Conservation (phyloP, 352 stramenopile genomes). For the Blastocystis sp. region DNA sequence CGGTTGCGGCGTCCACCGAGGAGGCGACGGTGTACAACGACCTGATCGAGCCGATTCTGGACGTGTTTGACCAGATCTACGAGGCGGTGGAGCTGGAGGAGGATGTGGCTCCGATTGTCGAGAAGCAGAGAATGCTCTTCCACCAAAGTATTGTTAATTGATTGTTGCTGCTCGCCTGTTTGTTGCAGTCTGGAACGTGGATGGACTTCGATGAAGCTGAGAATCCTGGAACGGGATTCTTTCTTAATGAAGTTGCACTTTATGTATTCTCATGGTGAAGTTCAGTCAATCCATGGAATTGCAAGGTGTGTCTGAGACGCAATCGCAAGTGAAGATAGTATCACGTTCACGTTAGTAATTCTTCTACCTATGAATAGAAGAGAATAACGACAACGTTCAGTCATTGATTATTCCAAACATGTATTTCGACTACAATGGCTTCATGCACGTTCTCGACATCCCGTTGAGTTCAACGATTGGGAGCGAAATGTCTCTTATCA, state of each 20-base stretch:
- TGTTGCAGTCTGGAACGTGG: neutral
- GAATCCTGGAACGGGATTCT: too few relatives aligned
- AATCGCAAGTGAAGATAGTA: too few relatives aligned
- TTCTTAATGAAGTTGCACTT: too few relatives aligned
- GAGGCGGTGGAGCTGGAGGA: slow-evolving; percentile 30
- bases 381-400: too few relatives aligned
- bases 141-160: slow-evolving; percentile 31
- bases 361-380: too few relatives aligned
- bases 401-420: too few relatives aligned
- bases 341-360: too few relatives aligned
- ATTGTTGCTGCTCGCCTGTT: neutral
- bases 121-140: neutral
- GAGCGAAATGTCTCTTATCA: neutral
- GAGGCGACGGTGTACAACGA: slow-evolving; percentile 44
- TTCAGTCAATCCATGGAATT: too few relatives aligned
- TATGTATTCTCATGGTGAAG: too few relatives aligned
- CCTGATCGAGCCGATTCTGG: slow-evolving; percentile 43
- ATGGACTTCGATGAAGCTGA: too few relatives aligned
- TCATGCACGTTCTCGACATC: neutral
- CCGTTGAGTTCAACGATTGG: neutral
- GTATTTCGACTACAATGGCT: neutral
- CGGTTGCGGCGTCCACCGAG: neutral
- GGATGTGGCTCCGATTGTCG: neutral
- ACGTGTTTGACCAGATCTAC: slow-evolving; percentile 37
- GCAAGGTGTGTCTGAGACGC: too few relatives aligned